Conservation (phyloP, 2,329 filamentous ascomycete genomes). For the Fusarium multiceps region DNA sequence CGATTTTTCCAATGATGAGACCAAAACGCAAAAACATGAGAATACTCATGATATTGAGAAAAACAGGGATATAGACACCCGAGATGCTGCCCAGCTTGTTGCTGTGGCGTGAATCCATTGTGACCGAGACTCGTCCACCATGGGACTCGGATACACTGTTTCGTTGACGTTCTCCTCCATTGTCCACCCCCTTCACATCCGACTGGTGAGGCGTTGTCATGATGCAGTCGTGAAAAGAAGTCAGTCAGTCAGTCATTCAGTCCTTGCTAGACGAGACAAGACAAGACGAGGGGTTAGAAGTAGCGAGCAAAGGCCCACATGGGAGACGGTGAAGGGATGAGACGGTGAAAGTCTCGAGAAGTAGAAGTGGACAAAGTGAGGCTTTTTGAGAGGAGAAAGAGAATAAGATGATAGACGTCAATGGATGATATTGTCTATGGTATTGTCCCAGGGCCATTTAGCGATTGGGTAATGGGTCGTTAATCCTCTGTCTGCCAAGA, state of each 20-base stretch:
- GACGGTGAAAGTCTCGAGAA: not conserved
- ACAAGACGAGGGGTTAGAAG: constrained; percentile 34
- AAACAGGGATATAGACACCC: constrained; percentile 89
- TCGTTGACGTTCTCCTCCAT: constrained; percentile 18
- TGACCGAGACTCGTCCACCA: constrained; percentile 37
- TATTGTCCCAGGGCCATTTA: constrained; percentile 5
- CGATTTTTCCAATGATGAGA: constrained; percentile 83
- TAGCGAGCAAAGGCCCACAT: constrained; percentile 21
- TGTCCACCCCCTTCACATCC: constrained; percentile 27
- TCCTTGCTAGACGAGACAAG: not conserved
- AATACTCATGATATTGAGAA: constrained; percentile 87
- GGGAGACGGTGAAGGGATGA: constrained; percentile 21
- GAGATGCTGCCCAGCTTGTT: constrained; percentile 80
- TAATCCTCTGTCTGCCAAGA: constrained; percentile 23
- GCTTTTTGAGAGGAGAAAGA: constrained; percentile 9
- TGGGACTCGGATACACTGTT: constrained; percentile 14
- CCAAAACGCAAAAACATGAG: constrained; percentile 93
- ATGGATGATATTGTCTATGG: constrained; percentile 26
- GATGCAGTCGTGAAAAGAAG: constrained; percentile 17
- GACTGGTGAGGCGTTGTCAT: constrained; percentile 39
- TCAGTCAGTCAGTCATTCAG: constrained; percentile 13
- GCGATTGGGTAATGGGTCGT: constrained; percentile 23
- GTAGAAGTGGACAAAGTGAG: constrained; percentile 1
- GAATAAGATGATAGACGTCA: constrained; percentile 3
- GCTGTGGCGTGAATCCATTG: constrained; percentile 53